Evolutionary conservation across 73 alveolate species (phyloP), one percentile per base, ranked within the genome.

Genomic region (Effrenium voratum): DNA sequence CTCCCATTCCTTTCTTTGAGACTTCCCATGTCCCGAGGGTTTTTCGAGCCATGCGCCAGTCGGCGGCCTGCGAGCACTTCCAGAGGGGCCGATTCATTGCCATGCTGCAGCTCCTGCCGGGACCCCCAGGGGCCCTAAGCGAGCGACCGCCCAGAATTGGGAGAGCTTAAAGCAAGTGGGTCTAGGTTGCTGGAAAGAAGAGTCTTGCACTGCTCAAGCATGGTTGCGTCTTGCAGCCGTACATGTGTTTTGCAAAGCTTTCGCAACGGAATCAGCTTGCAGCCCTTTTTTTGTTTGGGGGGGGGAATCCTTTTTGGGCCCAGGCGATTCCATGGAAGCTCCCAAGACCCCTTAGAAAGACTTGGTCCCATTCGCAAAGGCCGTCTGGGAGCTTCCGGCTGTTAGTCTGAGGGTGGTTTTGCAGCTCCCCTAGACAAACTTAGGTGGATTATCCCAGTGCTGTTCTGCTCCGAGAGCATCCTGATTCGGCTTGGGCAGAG

Each of bases 81-180:
- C 97, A 90, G 87, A 86, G 97, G 10, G 97, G 97, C 12, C 97
- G 97, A 73, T 90, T 90, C 97, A 90, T 90, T 36, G 97, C 97
- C 86, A 90, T 87, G 45, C 4, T 90, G 87, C 97, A 90, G 63
- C 76, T 90, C 32, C 45, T 90, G 97, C 36, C 22, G 63, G 8
- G 63, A 52, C 19, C 26, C 8, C 63, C 63, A 52, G 8, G 63
- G 26, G 26, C 63, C 63, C 63, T 52, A 52, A 52, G n/a, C n/a
- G n/a, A n/a, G n/a, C n/a, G n/a, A n/a, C n/a, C n/a, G n/a, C n/a
- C n/a, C n/a, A n/a, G n/a, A n/a, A n/a, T n/a, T n/a, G n/a, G n/a
- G n/a, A n/a, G n/a, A n/a, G n/a, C n/a, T n/a, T n/a, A n/a, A n/a
- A n/a, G n/a, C n/a, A n/a, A n/a, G n/a, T n/a, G n/a, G n/a, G n/a